Base-by-base conservation (phyloP, 306 rosid species). In the Acacia melanoxylon region DNA sequence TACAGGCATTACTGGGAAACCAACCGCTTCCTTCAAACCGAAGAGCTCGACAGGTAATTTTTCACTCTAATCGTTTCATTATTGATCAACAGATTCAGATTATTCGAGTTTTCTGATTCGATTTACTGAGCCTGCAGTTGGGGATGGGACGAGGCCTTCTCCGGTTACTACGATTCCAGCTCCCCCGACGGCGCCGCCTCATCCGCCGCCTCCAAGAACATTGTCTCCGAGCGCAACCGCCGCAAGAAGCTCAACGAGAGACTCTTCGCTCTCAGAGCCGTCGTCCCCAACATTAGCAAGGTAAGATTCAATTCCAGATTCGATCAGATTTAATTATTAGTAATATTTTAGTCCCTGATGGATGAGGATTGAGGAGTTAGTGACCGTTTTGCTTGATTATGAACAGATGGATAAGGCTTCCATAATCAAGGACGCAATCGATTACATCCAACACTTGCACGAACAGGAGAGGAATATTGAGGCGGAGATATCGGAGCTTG, bases 341-440 rank as follows among this genome's bases (percentile, higher is more conserved):
- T 5, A 37, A 20, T 16, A 33, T 37, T 65, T 16, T 5, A 10
- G 17, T 25, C 4, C 13, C 0, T 8, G 16, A 12, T 45, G 4
- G 51, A 45, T 45, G 51, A 45, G 16, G 51, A 45, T 12, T 12
- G 46, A 46, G 20, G 16, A 41, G n/a, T 37, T 37, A 66, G 20
- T 67, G 46, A 67, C 27, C 27, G 25, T 20, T 17, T 67, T 67
- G n/a, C 1, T 37, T n/a, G 22, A 42, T 52, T 20, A 17, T 35
- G 6, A 6, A 33, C 56, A 96, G 99, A 96, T 96, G 99, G 99
- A 96, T 65, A 96, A 96, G 85, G 99, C 98, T 83, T 96, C 99
- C 0, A 92, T 96, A 33, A 89, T 96, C 58, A 96, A 91, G 81
- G 99, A 96, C 78, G 99, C 99, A 0, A 96, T 96, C 65, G 94